A percentile compares a stretch with the other conserved stretches of the same genome.
These are phyloP conservation scores for Cutaneotrichosporon spelunceum DNA, from an alignment of 1,284 basidiomycete species.

Conservation along the genomic window DNA sequence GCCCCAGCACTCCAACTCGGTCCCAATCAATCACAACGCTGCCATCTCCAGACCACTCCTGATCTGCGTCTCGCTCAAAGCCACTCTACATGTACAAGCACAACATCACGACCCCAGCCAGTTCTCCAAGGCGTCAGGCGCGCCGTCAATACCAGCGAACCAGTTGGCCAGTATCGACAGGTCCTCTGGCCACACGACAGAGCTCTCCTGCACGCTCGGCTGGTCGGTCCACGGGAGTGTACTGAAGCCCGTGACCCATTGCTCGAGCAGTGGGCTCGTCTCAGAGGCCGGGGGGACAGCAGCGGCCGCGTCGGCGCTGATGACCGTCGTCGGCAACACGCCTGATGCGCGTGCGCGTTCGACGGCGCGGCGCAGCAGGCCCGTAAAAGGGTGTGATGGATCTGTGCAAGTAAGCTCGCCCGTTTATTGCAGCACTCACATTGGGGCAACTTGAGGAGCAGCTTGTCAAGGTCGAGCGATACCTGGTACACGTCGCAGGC, in stretches of 20 bases:
- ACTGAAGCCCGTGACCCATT: constrained; percentile 16
- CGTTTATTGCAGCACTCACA: too few relatives aligned
- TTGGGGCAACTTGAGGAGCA: constrained; percentile 11
- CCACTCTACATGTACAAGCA: too few relatives aligned
- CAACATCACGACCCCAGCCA: neutral
- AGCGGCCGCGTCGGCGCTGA: constrained; percentile 11
- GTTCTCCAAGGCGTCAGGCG: neutral
- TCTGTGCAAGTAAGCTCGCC: constrained; percentile 4
- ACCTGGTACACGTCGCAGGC: constrained; percentile 20
- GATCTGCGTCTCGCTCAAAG: too few relatives aligned
- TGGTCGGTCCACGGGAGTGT: constrained; percentile 19
- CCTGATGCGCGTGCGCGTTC: constrained; percentile 10
- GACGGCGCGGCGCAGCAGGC: constrained; percentile 5
- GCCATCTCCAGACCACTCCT: neutral
- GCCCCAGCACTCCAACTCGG: too few relatives aligned
- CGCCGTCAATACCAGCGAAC: constrained; percentile 4
- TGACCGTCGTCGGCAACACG: constrained; percentile 11
- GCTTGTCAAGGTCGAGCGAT: constrained; percentile 22
- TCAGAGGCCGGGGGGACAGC: constrained; percentile 20
- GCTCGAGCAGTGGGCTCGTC: neutral
- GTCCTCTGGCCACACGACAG: neutral
- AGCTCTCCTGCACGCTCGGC: neutral
- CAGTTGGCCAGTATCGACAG: constrained; percentile 6
- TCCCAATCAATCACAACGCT: too few relatives aligned
- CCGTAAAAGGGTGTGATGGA: constrained; percentile 12